Evolutionary conservation across 768 basidiomycete genomes (phyloP).

Genomic region (Galerina sulciceps): DNA sequence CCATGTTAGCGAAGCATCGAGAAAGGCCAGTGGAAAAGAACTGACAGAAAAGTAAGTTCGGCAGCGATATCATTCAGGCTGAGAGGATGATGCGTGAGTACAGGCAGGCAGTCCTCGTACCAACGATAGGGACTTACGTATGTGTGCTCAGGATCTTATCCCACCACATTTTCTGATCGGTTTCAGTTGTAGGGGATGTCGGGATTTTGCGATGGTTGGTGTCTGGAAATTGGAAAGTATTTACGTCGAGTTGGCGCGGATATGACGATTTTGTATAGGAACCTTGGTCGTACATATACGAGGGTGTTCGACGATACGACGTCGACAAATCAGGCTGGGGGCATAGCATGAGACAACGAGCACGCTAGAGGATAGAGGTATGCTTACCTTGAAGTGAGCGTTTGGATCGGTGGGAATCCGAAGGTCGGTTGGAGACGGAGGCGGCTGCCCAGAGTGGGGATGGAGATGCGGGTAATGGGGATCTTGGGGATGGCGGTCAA

Average conservation of each 20-base stretch:
- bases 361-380: slow-evolving; percentile 1
- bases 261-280: slow-evolving; percentile 39
- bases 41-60: slow-evolving; percentile 34
- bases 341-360: not conserved
- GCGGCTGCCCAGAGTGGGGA: slow-evolving; percentile 14
- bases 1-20: not conserved
- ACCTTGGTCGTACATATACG: slow-evolving; percentile 41
- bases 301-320: slow-evolving; percentile 31
- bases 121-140: slow-evolving; percentile 31
- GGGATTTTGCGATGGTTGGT: slow-evolving; percentile 32
- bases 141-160: slow-evolving; percentile 39
- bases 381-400: slow-evolving; percentile 31
- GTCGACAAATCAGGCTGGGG: slow-evolving; percentile 33
- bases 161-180: slow-evolving; percentile 49
- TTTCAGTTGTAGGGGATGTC: slow-evolving; percentile 34
- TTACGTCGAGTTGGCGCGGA: slow-evolving; percentile 42
- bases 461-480: slow-evolving; percentile 18
- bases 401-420: slow-evolving; percentile 31
- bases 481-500: slow-evolving; percentile 21
- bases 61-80: slow-evolving; percentile 25
- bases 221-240: slow-evolving; percentile 38
- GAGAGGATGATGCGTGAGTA: not conserved
- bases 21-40: not conserved
- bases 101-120: not conserved
- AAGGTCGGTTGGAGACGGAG: slow-evolving; percentile 30